Evolutionary conservation across 169 alveolate genomes (phyloP).

Genomic region (Plasmodium fragile): DNA sequence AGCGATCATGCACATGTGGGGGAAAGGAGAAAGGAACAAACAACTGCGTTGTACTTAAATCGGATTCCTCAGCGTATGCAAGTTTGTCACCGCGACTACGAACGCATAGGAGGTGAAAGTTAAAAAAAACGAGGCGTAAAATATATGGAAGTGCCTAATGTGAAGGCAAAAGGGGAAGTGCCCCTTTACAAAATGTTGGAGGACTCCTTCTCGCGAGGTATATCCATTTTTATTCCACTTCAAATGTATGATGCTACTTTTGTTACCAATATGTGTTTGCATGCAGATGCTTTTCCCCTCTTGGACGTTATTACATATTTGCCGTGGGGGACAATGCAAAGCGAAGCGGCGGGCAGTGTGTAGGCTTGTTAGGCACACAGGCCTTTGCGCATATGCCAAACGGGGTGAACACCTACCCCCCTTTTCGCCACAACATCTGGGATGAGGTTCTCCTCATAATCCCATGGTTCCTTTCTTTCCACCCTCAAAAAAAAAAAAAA

Average conservation of each 20-base stretch:
- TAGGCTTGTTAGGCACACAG: not conserved
- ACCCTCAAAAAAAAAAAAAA: not conserved
- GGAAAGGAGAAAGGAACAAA: not conserved
- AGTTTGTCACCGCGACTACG: not conserved
- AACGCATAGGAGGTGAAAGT: not conserved
- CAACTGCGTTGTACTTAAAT: not conserved
- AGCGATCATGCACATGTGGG: not conserved
- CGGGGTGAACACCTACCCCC: not conserved
- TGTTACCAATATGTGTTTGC: not conserved
- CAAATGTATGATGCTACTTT: not conserved
- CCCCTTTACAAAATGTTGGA: not conserved
- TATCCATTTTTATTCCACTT: not conserved
- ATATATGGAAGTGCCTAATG: not conserved
- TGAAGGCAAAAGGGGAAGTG: not conserved
- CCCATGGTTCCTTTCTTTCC: not conserved
- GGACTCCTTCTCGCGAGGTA: not conserved
- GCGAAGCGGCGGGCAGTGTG: not conserved
- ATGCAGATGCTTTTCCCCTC: not conserved
- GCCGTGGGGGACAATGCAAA: not conserved
- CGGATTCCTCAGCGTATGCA: not conserved
- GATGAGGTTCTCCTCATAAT: not conserved
- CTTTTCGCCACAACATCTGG: not conserved
- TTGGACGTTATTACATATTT: not conserved
- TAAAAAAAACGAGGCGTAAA: not conserved
- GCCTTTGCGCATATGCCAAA: not conserved